Conservation (phyloP, 2,329 filamentous ascomycete species). For the Alternaria novae-zelandiae region DNA sequence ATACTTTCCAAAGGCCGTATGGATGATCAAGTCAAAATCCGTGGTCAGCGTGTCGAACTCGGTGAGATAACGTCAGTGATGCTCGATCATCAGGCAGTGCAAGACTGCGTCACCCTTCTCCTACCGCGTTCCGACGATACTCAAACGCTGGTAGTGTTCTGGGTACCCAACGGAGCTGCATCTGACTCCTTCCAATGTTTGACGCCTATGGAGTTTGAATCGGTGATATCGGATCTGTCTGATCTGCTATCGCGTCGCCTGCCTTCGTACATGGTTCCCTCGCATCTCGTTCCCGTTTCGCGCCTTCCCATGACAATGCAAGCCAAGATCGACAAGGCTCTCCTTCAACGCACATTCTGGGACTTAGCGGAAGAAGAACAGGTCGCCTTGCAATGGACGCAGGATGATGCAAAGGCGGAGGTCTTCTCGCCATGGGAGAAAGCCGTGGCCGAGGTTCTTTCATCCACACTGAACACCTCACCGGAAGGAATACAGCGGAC, state of each 20-base stretch:
- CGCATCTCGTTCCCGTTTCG: conserved; percentile 72
- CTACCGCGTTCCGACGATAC: conserved; percentile 54
- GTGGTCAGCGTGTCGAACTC: conserved; percentile 80
- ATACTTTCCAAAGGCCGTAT: conserved; percentile 75
- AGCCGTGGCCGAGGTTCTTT: conserved; percentile 62
- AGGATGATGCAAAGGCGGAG: conserved; percentile 43
- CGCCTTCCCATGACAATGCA: conserved; percentile 73
- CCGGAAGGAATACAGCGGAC: conserved; percentile 62
- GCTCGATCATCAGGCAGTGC: conserved; percentile 58
- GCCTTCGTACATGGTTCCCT: conserved; percentile 80
- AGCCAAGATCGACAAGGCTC: conserved; percentile 72
- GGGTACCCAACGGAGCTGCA: conserved; percentile 56
- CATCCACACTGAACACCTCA: conserved; percentile 57
- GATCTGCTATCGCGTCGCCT: conserved; percentile 62
- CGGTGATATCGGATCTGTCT: conserved; percentile 56
- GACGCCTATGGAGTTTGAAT: conserved; percentile 39
- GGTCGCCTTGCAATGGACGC: conserved; percentile 41
- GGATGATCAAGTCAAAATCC: conserved; percentile 82
- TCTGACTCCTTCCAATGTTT: conserved; percentile 47
- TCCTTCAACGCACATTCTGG: conserved; percentile 59
- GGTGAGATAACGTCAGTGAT: conserved; percentile 74
- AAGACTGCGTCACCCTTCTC: conserved; percentile 70
- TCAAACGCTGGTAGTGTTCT: conserved; percentile 70
- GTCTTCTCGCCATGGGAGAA: conserved; percentile 64
- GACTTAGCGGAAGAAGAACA: conserved; percentile 57